These are phyloP conservation scores for Albugo candida DNA, from an alignment of 352 stramenopile genomes.

Conservation along the genomic window DNA sequence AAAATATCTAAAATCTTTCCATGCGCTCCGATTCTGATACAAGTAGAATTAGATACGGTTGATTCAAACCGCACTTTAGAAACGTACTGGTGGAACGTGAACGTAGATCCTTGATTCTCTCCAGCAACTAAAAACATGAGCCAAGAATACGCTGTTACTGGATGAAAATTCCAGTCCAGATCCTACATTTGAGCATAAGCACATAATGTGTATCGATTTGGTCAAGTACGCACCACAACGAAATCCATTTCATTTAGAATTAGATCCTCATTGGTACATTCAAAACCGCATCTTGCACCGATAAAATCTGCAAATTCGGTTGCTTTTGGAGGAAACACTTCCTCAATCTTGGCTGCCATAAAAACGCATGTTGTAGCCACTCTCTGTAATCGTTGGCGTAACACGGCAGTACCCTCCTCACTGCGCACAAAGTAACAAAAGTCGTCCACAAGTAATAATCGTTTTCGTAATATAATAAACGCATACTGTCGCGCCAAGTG, in stretches of 20 bases:
- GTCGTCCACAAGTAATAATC: conserved; percentile 26
- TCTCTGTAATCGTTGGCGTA: conserved; percentile 38
- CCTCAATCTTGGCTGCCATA: conserved; percentile 73
- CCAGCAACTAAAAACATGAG: conserved; percentile 56
- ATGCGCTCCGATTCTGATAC: no score
- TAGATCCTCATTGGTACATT: conserved; percentile 27
- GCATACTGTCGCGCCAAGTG: conserved; percentile 64
- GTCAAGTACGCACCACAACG: conserved; percentile 21
- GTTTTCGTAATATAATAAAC: conserved; percentile 14
- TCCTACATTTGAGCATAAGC: conserved; percentile 18
- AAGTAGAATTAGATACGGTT: no score
- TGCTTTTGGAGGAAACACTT: conserved; percentile 56
- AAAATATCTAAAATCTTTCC: conserved; percentile 34
- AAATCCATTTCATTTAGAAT: conserved; percentile 38
- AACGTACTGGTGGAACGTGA: no score
- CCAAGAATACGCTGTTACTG: conserved; percentile 51
- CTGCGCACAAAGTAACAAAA: conserved; percentile 15
- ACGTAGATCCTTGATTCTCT: conserved; percentile 7
- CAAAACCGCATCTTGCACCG: conserved; percentile 21
- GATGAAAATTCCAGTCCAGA: conserved; percentile 67
- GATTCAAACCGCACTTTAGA: no score
- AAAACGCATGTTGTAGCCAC: conserved; percentile 31
- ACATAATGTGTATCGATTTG: conserved; percentile 1
- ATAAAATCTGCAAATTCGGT: conserved; percentile 43
- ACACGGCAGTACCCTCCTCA: conserved; percentile 20